Base-by-base conservation (phyloP, 495 filamentous ascomycete genomes). In the Aspergillus nidulans region DNA sequence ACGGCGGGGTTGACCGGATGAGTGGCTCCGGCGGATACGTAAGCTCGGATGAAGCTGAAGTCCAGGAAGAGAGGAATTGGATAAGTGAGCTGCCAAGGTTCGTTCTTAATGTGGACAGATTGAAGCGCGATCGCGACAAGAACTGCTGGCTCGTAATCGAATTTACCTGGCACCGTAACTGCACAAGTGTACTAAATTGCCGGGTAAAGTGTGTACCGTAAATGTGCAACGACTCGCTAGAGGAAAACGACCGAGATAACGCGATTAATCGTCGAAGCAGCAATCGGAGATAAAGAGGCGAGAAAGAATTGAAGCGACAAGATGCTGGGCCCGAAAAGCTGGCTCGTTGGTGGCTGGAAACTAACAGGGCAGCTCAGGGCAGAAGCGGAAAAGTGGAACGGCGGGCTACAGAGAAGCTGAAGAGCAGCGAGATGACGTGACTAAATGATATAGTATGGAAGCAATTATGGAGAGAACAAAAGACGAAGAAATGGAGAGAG, bases 291-390 rank as follows among this genome's bases (percentile, higher is more conserved):
- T 5, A 28, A 9, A 62, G 45, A 53, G 57, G 62, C 62, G 57
- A 57, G 66, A 60, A 55, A 63, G 60, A 62, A 66, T 68, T 12
- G 34, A 39, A 36, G 67, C 65, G 63, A 62, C 56, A 43, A 38
- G 39, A 38, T 47, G 55, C 43, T 40, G 43, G 46, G 53, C 40
- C 45, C 49, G 40, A 55, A 63, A 57, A 25, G 53, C 44, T 26
- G 53, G 54, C n/a, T 59, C 34, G 42, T 26, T 80, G 77, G 80
- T 81, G 79, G 73, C 80, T 77, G 77, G 78, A 72, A 71, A 66
- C 65, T 65, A 72, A 69, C 67, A 70, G 71, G 66, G 70, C 69
- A 67, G 61, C 63, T 69, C 64, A 63, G 63, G 65, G 53, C 59
- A 58, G 46, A 62, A 59, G 50, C 55, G 38, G 39, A 51, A 55